Base-by-base conservation (phyloP, 495 filamentous ascomycete species). In the Elasticomyces elasticus region DNA sequence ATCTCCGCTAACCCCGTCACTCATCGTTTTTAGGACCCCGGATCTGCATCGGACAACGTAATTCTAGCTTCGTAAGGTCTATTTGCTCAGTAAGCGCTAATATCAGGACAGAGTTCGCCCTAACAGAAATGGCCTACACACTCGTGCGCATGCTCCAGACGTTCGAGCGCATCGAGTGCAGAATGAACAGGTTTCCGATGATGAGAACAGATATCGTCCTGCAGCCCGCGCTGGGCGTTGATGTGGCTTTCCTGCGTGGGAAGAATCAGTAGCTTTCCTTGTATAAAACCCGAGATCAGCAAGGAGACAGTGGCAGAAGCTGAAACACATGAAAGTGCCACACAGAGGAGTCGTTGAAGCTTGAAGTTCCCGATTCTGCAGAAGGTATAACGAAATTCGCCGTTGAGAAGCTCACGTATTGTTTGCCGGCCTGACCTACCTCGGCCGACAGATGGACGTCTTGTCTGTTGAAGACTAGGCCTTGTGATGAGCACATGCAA, bases 1-100 rank as follows among this genome's bases (percentile, higher is more conserved):
- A n/a, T n/a, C n/a, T n/a, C n/a, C n/a, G n/a, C n/a, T n/a, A n/a
- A n/a, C n/a, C n/a, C n/a, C n/a, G n/a, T n/a, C n/a, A n/a, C n/a
- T n/a, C n/a, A n/a, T n/a, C n/a, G n/a, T n/a, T n/a, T n/a, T n/a
- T n/a, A 1, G 54, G 89, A 0, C 86, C 88, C 33, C 74, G 90
- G 33, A 91, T 95, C 52, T 96, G 90, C 68, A 79, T 95, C 61
- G 90, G 90, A 10, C 89, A 72, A 59, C 65, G 50, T 52, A 44
- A 69, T 45, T 52, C 25, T 5, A 9, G 28, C 46, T 30, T 27
- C 46, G 17, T 30, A 27, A 5, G 3, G 23, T 17, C 9, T 22
- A 25, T 10, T 19, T 23, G 42, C 42, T 43, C 24, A 25, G 23
- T 48, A n/a, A 23, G 22, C 48, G 22, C 48, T 50, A 24, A 50